A percentile compares a stretch with the other conserved stretches of the same genome.
phyloP scores from a whole-genome alignment of 345 rosid genomes.

The Carallia brachiata region DNA sequence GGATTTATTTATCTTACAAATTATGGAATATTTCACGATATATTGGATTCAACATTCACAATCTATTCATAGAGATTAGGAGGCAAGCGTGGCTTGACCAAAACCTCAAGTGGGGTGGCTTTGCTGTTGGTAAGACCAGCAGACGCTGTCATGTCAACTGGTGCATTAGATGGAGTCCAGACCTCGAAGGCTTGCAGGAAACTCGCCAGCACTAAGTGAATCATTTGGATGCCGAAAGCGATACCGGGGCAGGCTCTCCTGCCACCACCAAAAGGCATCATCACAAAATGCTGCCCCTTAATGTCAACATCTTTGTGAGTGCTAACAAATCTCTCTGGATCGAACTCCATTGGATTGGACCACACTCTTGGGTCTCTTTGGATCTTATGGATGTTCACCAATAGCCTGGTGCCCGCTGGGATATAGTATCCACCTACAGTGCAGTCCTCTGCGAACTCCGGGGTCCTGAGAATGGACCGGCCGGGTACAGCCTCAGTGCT shows the following conservation, averaged over 20 bases:
- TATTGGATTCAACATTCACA: background rate
- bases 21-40: no score
- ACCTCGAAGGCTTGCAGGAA: constrained; percentile 10
- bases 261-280: constrained; percentile 19
- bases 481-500: constrained; percentile 8
- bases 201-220: constrained; percentile 7
- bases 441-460: constrained; percentile 6
- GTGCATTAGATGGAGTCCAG: constrained; percentile 2
- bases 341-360: constrained; percentile 16
- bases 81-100: constrained; percentile 17
- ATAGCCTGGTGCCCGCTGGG: constrained; percentile 6
- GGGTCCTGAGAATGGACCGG: constrained; percentile 3
- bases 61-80: constrained; percentile 4
- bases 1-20: no score
- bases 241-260: constrained; percentile 18
- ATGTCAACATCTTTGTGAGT: constrained; percentile 16
- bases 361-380: constrained; percentile 21
- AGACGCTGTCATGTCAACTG: constrained; percentile 14
- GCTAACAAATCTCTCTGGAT: constrained; percentile 17
- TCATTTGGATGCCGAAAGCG: background rate
- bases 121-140: constrained; percentile 23
- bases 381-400: constrained; percentile 12
- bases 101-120: constrained; percentile 28
- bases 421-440: constrained; percentile 14
- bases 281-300: constrained; percentile 17